phyloP scores from a whole-genome alignment of 1,284 basidiomycete species.

The Trichosporon faecale region DNA sequence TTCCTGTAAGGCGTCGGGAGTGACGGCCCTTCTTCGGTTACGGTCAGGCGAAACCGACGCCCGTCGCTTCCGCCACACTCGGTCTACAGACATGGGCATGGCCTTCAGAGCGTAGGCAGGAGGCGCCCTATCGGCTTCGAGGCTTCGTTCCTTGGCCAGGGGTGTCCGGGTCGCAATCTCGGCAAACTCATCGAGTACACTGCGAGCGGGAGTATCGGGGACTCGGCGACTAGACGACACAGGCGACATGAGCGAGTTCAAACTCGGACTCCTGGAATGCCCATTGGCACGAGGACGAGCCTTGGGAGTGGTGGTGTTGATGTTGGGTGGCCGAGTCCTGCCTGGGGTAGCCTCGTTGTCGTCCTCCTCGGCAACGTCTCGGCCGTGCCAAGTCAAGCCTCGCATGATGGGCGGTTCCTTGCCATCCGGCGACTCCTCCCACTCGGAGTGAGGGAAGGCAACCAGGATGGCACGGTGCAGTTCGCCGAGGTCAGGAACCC shows the following conservation, averaged over 20 bases:
- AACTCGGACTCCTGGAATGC: slow-evolving; percentile 31
- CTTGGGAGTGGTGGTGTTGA: slow-evolving; percentile 2
- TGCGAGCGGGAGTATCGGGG: slow-evolving; percentile 45
- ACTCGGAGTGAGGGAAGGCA: slow-evolving; percentile 44
- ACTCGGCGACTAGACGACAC: slow-evolving; percentile 36
- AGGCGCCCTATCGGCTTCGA: slow-evolving; percentile 18
- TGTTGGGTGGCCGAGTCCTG: slow-evolving; percentile 7
- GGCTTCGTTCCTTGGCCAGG: slow-evolving; percentile 25
- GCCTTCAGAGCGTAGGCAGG: slow-evolving; percentile 28
- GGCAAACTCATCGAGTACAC: slow-evolving; percentile 46
- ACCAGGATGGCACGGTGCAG: slow-evolving; percentile 41
- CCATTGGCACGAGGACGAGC: background rate
- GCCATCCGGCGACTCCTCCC: slow-evolving; percentile 36
- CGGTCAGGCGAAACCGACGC: slow-evolving; percentile 32
- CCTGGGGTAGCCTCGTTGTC: slow-evolving; percentile 26
- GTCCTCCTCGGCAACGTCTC: slow-evolving; percentile 39
- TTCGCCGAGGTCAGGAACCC: slow-evolving; percentile 41
- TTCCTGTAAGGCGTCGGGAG: slow-evolving; percentile 43
- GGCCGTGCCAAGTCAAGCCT: slow-evolving; percentile 47
- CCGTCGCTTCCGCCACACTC: slow-evolving; percentile 31
- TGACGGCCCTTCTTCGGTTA: slow-evolving; percentile 27
- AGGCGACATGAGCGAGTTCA: slow-evolving; percentile 43
- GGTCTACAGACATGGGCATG: slow-evolving; percentile 30
- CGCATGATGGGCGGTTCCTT: slow-evolving; percentile 45
- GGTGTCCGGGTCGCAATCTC: slow-evolving; percentile 48